phyloP scores from a whole-genome alignment of 495 filamentous ascomycete species.

The Tuber indicum region DNA sequence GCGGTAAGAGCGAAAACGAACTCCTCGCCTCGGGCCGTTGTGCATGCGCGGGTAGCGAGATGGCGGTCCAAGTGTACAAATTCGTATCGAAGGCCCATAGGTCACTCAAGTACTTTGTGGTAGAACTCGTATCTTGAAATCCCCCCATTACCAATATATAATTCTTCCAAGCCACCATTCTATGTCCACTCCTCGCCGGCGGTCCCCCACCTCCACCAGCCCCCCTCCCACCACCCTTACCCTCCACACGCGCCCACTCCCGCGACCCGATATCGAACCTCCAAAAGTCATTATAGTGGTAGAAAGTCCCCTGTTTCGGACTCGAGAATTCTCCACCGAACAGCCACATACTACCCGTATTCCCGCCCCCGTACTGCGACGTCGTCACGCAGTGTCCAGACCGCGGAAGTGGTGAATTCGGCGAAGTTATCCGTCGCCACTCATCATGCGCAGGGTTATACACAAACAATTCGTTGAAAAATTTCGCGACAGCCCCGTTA shows the following conservation, averaged over 20 bases:
- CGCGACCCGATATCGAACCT: slow-evolving; percentile 68
- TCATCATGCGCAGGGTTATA: slow-evolving; percentile 80
- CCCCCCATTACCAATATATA: slow-evolving; percentile 72
- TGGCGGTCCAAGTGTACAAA: slow-evolving; percentile 37
- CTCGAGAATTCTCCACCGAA: slow-evolving; percentile 76
- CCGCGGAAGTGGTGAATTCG: slow-evolving; percentile 84
- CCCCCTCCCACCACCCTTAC: slow-evolving; percentile 53
- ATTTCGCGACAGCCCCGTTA: slow-evolving; percentile 58
- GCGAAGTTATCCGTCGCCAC: slow-evolving; percentile 81
- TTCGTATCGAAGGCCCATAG: slow-evolving; percentile 57
- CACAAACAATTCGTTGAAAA: slow-evolving; percentile 71
- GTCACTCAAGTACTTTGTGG: slow-evolving; percentile 80
- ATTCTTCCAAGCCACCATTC: slow-evolving; percentile 91
- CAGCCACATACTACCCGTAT: slow-evolving; percentile 68
- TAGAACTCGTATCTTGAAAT: slow-evolving; percentile 91
- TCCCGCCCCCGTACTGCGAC: slow-evolving; percentile 68
- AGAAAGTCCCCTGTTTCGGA: slow-evolving; percentile 96
- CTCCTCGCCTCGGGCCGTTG: slow-evolving; percentile 84
- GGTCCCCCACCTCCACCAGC: slow-evolving; percentile 57
- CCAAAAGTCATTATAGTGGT: slow-evolving; percentile 99
- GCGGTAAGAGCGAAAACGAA: slow-evolving; percentile 82
- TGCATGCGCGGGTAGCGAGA: slow-evolving; percentile 59
- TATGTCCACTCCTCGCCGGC: slow-evolving; percentile 83
- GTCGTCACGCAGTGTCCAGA: slow-evolving; percentile 67
- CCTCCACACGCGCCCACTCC: slow-evolving; percentile 86